Percentiles rank a stretch among this genome's conserved stretches.
phyloP scores from a whole-genome alignment of 2,329 filamentous ascomycete species.

The Epicoccum nigrum region DNA sequence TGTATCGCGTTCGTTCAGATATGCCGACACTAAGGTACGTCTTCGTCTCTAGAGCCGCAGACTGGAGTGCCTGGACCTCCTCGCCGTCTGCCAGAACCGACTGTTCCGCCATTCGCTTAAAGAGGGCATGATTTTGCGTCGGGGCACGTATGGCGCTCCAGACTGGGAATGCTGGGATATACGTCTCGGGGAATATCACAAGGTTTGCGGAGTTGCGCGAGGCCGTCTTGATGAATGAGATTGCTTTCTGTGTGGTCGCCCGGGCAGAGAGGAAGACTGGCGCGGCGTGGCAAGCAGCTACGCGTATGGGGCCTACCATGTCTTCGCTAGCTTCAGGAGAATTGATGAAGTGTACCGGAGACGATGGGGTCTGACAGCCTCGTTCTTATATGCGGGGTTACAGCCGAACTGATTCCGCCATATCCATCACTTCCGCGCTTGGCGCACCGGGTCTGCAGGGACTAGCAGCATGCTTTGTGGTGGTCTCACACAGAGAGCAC shows the following conservation, averaged over 20 bases:
- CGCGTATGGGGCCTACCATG: constrained; percentile 25
- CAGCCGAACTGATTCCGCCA: constrained; percentile 2
- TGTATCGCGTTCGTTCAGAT: constrained; percentile 55
- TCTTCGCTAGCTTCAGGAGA: background rate
- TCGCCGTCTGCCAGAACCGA: constrained; percentile 55
- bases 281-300: constrained; percentile 38
- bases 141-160: constrained; percentile 58
- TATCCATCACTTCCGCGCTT: background rate
- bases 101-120: constrained; percentile 53
- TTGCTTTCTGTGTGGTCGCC: constrained; percentile 55
- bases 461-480: no score
- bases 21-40: constrained; percentile 58
- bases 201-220: constrained; percentile 54
- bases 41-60: constrained; percentile 45
- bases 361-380: no score
- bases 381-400: background rate
- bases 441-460: no score
- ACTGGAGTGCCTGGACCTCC: constrained; percentile 47
- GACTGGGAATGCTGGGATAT: constrained; percentile 60
- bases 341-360: background rate
- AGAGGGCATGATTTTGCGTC: constrained; percentile 58
- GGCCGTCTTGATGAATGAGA: constrained; percentile 55
- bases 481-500: no score
- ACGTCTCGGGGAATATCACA: constrained; percentile 61
- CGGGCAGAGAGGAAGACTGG: constrained; percentile 57